Evolutionary conservation across 2,329 filamentous ascomycete species (phyloP).

Genomic region (Cordyceps cicadae): DNA sequence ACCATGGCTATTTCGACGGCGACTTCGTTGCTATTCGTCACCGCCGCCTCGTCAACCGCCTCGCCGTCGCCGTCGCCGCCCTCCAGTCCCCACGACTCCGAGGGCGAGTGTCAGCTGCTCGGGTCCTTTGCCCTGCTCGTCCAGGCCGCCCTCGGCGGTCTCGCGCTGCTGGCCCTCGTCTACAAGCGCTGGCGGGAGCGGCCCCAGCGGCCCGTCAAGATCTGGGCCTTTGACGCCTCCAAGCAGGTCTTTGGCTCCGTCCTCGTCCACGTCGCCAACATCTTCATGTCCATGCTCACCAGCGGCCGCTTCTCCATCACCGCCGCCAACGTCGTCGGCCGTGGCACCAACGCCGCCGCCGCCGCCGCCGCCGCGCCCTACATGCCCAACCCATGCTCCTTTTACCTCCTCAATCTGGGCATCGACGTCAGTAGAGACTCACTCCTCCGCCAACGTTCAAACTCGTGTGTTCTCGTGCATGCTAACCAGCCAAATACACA

Average conservation of each 20-base stretch:
- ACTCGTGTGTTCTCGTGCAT: not conserved
- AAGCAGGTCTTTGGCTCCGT: slow-evolving; percentile 96
- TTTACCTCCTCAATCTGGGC: slow-evolving; percentile 86
- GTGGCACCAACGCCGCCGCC: not conserved
- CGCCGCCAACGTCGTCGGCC: not conserved
- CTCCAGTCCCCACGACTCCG: slow-evolving; percentile 31
- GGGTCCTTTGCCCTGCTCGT: slow-evolving; percentile 87
- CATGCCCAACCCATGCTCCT: slow-evolving; percentile 86
- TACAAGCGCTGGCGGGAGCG: slow-evolving; percentile 90
- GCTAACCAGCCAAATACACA: slow-evolving; percentile 28
- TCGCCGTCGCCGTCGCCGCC: not conserved
- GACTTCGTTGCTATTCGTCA: not conserved
- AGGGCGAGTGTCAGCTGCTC: slow-evolving; percentile 76
- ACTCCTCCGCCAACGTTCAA: not conserved
- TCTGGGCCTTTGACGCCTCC: slow-evolving; percentile 96
- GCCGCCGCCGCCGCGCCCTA: slow-evolving; percentile 2
- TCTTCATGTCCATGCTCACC: slow-evolving; percentile 94
- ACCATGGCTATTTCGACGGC: not conserved
- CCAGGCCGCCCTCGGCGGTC: slow-evolving; percentile 73
- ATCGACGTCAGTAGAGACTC: slow-evolving; percentile 69
- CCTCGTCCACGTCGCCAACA: slow-evolving; percentile 83
- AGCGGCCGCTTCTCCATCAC: slow-evolving; percentile 70
- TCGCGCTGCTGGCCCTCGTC: slow-evolving; percentile 79
- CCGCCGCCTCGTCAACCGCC: not conserved
- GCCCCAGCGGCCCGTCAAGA: slow-evolving; percentile 84